Evolutionary conservation across 345 rosid species (phyloP).

Genomic region (Melastoma malabathricum): DNA sequence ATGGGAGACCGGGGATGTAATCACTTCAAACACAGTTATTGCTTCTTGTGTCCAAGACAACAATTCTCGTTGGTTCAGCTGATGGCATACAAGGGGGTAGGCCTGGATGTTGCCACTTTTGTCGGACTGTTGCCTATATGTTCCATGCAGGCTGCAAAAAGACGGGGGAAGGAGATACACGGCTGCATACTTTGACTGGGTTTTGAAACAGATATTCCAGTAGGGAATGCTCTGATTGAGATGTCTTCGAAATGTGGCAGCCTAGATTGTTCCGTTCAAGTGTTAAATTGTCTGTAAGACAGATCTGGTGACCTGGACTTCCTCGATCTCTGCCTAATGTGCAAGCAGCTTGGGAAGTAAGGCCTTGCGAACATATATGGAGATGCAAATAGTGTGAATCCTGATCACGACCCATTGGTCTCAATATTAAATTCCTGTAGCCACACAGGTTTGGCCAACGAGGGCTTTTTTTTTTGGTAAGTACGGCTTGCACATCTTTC

Average conservation of each 20-base stretch:
- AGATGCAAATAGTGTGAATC: constrained; percentile 45
- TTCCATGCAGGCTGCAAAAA: constrained; percentile 38
- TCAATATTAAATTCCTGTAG: constrained; percentile 58
- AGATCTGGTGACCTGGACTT: constrained; percentile 74
- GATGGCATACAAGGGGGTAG: constrained; percentile 27
- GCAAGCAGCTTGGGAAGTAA: constrained; percentile 52
- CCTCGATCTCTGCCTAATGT: constrained; percentile 47
- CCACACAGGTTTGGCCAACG: constrained; percentile 66
- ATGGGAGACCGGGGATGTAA: constrained; percentile 31
- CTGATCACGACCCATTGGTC: constrained; percentile 42
- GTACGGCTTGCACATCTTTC: constrained; percentile 32
- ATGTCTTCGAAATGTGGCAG: constrained; percentile 66
- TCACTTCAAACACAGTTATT: constrained; percentile 55
- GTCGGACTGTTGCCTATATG: constrained; percentile 44
- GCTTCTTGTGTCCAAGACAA: constrained; percentile 38
- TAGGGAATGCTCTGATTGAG: constrained; percentile 52
- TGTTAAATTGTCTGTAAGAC: constrained; percentile 32
- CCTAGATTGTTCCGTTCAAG: constrained; percentile 21
- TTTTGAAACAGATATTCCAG: constrained; percentile 26
- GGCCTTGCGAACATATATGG: constrained; percentile 32
- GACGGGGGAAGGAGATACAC: constrained; percentile 55
- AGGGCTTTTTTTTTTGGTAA: no score
- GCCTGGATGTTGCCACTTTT: constrained; percentile 38
- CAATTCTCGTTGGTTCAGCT: constrained; percentile 25
- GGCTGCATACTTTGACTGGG: constrained; percentile 39